Conservation (phyloP, 2,329 filamentous ascomycete genomes). For the Colletotrichum destructivum region DNA sequence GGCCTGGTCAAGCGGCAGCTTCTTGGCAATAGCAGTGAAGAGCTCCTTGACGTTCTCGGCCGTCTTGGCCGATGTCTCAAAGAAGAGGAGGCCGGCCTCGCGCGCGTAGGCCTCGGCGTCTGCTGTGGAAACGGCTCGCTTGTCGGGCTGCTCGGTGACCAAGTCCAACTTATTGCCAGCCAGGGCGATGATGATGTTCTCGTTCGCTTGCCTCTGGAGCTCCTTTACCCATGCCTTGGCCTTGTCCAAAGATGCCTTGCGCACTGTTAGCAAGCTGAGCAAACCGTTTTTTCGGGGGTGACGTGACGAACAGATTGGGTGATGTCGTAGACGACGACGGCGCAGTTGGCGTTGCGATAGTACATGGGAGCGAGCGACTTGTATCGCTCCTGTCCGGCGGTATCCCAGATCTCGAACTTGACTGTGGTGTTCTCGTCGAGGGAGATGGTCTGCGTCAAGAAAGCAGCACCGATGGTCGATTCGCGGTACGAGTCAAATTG, state of each 20-base stretch:
- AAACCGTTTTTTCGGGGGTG: not conserved
- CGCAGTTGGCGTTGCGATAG: constrained; percentile 99
- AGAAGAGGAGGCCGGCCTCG: constrained; percentile 95
- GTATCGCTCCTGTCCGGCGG: constrained; percentile 97
- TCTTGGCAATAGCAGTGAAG: constrained; percentile 98
- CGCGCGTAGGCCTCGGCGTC: constrained; percentile 96
- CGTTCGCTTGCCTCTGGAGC: constrained; percentile 97
- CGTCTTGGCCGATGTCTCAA: constrained; percentile 98
- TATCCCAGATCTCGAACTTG: constrained; percentile 99
- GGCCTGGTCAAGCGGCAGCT: constrained; percentile 94
- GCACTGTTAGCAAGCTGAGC: constrained; percentile 45
- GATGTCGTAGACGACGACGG: constrained; percentile 99
- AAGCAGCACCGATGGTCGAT: constrained; percentile 98
- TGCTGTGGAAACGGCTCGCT: constrained; percentile 89
- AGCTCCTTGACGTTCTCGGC: constrained; percentile 95
- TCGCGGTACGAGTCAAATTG: constrained; percentile 99
- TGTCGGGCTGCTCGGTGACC: constrained; percentile 93
- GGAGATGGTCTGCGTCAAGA: constrained; percentile 98
- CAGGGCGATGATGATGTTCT: constrained; percentile 99
- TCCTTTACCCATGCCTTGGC: constrained; percentile 99
- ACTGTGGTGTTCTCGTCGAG: constrained; percentile 98
- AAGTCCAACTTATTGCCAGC: constrained; percentile 98
- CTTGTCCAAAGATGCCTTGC: constrained; percentile 94
- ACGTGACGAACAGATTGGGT: constrained; percentile 89
- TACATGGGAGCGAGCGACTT: constrained; percentile 99